Conservation (phyloP, 345 rosid genomes). For the Trapa bicornis region DNA sequence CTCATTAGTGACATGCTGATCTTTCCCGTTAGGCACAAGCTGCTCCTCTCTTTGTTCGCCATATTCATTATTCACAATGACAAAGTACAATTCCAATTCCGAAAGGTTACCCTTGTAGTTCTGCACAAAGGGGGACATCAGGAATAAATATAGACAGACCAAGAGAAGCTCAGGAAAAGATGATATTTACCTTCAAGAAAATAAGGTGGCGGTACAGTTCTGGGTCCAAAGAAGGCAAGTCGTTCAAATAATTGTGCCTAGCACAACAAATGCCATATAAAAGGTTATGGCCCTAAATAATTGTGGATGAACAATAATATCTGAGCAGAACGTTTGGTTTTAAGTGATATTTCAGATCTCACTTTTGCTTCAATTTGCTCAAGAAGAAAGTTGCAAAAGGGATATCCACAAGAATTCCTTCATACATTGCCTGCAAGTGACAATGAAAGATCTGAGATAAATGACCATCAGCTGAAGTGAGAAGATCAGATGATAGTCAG, state of each 20-base stretch:
- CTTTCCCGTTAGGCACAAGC: constrained; percentile 78
- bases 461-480: not conserved
- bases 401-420: constrained; percentile 96
- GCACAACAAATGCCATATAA: constrained; percentile 1
- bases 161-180: not conserved
- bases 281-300: not conserved
- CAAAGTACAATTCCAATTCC: constrained; percentile 81
- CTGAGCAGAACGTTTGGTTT: not conserved
- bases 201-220: constrained; percentile 95
- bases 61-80: constrained; percentile 87
- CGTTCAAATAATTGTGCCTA: constrained; percentile 88
- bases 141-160: not conserved
- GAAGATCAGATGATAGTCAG: not conserved
- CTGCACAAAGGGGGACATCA: constrained; percentile 23
- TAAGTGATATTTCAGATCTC: constrained; percentile 13
- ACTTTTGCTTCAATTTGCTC: constrained; percentile 96
- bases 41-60: constrained; percentile 96
- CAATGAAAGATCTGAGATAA: not conserved
- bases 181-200: constrained; percentile 64
- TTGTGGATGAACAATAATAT: not conserved
- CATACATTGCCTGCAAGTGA: constrained; percentile 82
- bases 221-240: constrained; percentile 93
- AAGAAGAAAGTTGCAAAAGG: constrained; percentile 98
- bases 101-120: constrained; percentile 75
- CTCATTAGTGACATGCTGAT: constrained; percentile 71